These are phyloP conservation scores for Pestalotiopsis fici DNA, from an alignment of 2,329 filamentous ascomycete genomes.

Conservation along the genomic window DNA sequence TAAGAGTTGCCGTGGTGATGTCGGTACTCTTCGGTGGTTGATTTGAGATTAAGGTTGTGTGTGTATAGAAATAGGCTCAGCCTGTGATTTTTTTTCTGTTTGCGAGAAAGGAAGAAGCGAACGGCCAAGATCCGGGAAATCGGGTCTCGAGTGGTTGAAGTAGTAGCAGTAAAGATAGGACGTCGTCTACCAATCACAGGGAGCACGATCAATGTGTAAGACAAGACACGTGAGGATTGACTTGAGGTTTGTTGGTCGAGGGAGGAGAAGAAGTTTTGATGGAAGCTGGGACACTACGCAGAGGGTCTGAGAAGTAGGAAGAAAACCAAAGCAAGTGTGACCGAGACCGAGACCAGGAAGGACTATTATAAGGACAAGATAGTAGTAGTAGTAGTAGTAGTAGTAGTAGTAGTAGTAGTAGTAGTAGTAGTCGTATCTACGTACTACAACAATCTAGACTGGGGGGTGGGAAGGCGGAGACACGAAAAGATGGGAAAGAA, in stretches of 20 bases:
- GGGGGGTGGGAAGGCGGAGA: constrained; percentile 3
- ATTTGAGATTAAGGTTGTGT: constrained; percentile 11
- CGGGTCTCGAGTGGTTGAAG: background rate
- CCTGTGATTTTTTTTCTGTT: constrained; percentile 18
- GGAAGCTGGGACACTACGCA: constrained; percentile 20
- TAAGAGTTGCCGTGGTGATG: constrained; percentile 6
- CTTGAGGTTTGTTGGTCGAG: constrained; percentile 7
- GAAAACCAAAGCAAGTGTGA: constrained; percentile 11
- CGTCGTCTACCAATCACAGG: constrained; percentile 20
- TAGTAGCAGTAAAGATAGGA: constrained; percentile 27
- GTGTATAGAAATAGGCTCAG: constrained; percentile 30
- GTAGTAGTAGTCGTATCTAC: too few relatives aligned
- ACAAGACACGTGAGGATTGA: background rate
- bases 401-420: too few relatives aligned
- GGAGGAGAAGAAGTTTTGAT: background rate
- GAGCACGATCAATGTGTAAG: constrained; percentile 9
- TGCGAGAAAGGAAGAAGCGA: constrained; percentile 26
- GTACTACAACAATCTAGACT: background rate
- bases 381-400: constrained; percentile 11
- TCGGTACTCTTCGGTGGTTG: background rate
- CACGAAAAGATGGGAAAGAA: constrained; percentile 7
- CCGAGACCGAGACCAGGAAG: constrained; percentile 16
- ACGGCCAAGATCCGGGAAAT: constrained; percentile 21
- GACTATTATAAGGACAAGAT: constrained; percentile 27
- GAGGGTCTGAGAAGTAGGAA: constrained; percentile 18